A percentile compares a stretch with the other conserved stretches of the same genome.
Conservation (phyloP, 805 yeast species). For the Vanderwaltozyma polyspora region DNA sequence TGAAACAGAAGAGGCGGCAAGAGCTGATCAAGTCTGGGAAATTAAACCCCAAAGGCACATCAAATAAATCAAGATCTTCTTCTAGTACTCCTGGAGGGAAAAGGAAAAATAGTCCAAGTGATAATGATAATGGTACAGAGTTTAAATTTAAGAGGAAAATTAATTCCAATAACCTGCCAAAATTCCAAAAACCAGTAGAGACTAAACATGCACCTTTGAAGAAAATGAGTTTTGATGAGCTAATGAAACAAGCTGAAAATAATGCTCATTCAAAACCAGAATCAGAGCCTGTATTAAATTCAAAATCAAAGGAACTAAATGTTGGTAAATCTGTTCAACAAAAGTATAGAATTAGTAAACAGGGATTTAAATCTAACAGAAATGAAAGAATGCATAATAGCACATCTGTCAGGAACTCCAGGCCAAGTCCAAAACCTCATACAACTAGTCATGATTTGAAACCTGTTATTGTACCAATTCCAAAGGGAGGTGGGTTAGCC, state of each 20-base stretch:
- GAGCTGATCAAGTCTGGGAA: slow-evolving; percentile 37
- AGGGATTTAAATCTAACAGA: slow-evolving; percentile 3
- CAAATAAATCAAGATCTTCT: not conserved
- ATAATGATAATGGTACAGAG: slow-evolving; percentile 8
- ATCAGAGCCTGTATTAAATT: slow-evolving; percentile 2
- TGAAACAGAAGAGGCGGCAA: slow-evolving; percentile 53
- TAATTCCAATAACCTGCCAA: slow-evolving; percentile 3
- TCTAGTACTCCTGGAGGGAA: not conserved
- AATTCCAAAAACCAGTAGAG: not conserved
- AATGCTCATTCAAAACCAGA: too few relatives aligned
- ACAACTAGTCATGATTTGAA: not conserved
- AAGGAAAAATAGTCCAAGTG: slow-evolving; percentile 3
- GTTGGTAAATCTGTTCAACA: too few relatives aligned
- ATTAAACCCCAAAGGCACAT: slow-evolving; percentile 23
- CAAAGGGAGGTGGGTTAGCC: slow-evolving; percentile 29
- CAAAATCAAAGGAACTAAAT: not conserved
- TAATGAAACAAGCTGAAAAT: slow-evolving; percentile 46
- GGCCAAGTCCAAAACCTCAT: not conserved
- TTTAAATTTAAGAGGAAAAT: slow-evolving; percentile 17
- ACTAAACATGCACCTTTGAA: slow-evolving; percentile 23
- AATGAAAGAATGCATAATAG: too few relatives aligned
- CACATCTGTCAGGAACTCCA: not conserved
- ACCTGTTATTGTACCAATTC: slow-evolving; percentile 8
- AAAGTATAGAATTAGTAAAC: not conserved
- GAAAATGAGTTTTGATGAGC: slow-evolving; percentile 42